Evolutionary conservation across 2,329 filamentous ascomycete genomes (phyloP), one percentile per base, ranked within the genome.

Genomic region (Plectosphaerella cucumerina): DNA sequence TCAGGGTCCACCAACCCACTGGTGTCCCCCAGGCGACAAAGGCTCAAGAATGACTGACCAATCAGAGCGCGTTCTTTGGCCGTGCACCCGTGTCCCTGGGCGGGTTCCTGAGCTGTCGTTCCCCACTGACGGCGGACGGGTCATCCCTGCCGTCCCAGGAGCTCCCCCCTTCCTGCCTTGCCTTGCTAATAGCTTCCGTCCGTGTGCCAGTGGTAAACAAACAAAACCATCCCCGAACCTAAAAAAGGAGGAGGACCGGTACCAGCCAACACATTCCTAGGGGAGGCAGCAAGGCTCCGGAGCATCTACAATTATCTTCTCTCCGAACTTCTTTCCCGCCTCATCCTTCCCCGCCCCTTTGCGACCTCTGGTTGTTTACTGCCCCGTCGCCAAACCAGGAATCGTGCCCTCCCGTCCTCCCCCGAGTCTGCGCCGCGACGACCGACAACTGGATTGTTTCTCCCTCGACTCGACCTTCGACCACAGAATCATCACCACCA

Each of bases 221-320:
- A 39, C 35, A 39, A 39, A 39, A 39, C 45, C 26, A 5, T n/a
- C n/a, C 26, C 26, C 5, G n/a, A 42, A 42, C n/a, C 33, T 39
- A 37, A 37, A 47, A 47, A 35, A 20, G 44, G 18, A 33, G 39
- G 39, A 42, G n/a, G 39, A 42, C 39, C 39, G 39, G 39, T 11
- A 11, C 26, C 17, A 47, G 22, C 45, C 18, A 48, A 23, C 47
- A 31, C 47, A 48, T 48, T 48, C 47, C 47, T 48, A 42, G 35
- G 22, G 22, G 37, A 48, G 47, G 47, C 22, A 42, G 22, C 35
- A 33, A n/a, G 20, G 37, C 37, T 21, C 37, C 37, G 37, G 37
- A 42, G 20, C 37, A 42, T 31, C 26, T 31, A 31, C 26, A 31
- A 31, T n/a, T 31, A 31, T 31, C 11, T 43, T 17, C 21, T 37